A percentile compares a stretch with the other conserved stretches of the same genome.
These are phyloP conservation scores for Arachnopeziza araneosa DNA, from an alignment of 2,329 filamentous ascomycete species.

Conservation along the genomic window DNA sequence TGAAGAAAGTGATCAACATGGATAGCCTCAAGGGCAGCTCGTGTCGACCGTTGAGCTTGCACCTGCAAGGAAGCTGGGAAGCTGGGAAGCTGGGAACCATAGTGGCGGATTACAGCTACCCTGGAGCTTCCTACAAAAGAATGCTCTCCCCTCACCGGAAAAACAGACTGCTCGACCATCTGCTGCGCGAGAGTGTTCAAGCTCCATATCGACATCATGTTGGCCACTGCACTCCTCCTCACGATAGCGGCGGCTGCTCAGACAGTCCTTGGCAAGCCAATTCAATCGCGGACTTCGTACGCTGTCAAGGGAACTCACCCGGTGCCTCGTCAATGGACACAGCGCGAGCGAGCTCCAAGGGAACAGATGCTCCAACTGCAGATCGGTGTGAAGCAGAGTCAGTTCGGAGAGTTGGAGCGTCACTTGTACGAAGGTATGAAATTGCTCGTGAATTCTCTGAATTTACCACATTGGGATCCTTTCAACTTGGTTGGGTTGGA, in stretches of 20 bases:
- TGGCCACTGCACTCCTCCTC: conserved; percentile 8
- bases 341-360: conserved; percentile 40
- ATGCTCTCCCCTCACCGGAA: neutral
- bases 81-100: neutral
- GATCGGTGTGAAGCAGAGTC: conserved; percentile 53
- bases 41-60: neutral
- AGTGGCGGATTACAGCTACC: neutral
- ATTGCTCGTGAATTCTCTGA: neutral
- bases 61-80: neutral
- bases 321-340: conserved; percentile 46
- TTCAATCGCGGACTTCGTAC: conserved; percentile 39
- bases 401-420: conserved; percentile 48
- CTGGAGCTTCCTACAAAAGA: neutral
- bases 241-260: conserved; percentile 12
- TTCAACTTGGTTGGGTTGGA: neutral
- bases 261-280: conserved; percentile 23
- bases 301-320: conserved; percentile 50
- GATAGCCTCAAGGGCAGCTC: neutral
- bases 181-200: neutral
- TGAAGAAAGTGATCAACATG: neutral
- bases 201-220: conserved; percentile 2
- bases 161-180: no score
- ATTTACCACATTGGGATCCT: neutral
- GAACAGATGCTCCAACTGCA: conserved; percentile 46
- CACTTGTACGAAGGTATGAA: conserved; percentile 46